A percentile compares a stretch with the other conserved stretches of the same genome.
These are phyloP conservation scores for Jaltomata sinuosa DNA, from an alignment of 257 asterid genomes.

Conservation along the genomic window DNA sequence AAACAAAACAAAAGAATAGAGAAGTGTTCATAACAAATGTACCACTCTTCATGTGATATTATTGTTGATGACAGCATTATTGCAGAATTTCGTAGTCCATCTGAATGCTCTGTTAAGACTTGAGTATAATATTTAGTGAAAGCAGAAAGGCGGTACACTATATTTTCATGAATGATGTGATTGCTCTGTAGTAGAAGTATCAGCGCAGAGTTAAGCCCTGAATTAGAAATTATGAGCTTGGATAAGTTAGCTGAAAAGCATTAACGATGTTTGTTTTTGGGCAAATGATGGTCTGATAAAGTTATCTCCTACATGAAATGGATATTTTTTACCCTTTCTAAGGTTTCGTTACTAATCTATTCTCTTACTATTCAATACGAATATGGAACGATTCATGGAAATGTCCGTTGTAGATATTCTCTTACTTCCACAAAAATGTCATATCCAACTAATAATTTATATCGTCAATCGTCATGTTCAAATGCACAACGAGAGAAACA, in stretches of 20 bases:
- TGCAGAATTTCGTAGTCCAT: too few relatives aligned
- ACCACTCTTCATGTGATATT: too few relatives aligned
- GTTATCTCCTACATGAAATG: background rate
- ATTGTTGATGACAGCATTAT: too few relatives aligned
- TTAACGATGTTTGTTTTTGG: background rate
- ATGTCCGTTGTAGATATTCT: background rate
- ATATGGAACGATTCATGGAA: background rate
- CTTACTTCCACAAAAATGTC: too few relatives aligned
- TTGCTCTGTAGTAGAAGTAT: too few relatives aligned
- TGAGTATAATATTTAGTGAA: too few relatives aligned
- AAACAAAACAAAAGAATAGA: too few relatives aligned
- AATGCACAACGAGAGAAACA: background rate
- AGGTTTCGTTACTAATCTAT: background rate
- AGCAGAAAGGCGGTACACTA: too few relatives aligned
- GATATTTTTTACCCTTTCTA: background rate
- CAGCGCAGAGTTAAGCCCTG: background rate
- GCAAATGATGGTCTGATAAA: background rate
- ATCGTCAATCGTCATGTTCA: too few relatives aligned
- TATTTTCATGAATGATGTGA: too few relatives aligned
- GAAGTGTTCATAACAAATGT: background rate
- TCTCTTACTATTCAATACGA: background rate
- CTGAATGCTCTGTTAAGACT: too few relatives aligned
- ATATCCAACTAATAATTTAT: too few relatives aligned
- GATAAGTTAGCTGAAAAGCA: background rate
- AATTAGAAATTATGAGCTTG: background rate